Conservation (phyloP, 164 flowering plant genomes). For the Liquidambar formosana region DNA sequence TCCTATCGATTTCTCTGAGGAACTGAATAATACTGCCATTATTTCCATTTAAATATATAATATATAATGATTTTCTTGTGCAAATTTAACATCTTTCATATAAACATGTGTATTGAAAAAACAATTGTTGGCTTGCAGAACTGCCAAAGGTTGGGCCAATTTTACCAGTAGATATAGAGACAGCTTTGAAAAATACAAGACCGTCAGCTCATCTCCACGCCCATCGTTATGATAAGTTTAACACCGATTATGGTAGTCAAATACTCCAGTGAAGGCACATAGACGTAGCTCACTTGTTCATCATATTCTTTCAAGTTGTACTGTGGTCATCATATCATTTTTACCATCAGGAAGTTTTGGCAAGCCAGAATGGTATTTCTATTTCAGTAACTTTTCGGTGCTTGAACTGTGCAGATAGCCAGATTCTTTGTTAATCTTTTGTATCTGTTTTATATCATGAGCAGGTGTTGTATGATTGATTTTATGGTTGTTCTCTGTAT, state of each 20-base stretch:
- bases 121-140: conserved; percentile 42
- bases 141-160: conserved; percentile 85
- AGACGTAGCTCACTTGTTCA: neutral
- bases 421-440: too few species aligned
- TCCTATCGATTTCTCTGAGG: neutral
- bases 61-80: neutral
- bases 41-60: neutral
- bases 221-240: conserved; percentile 87
- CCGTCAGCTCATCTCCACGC: conserved; percentile 97
- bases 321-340: neutral
- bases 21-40: neutral
- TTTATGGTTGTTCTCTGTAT: too few species aligned
- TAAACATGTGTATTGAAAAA: conserved; percentile 3
- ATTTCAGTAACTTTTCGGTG: too few species aligned
- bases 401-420: too few species aligned
- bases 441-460: too few species aligned
- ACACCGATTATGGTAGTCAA: conserved; percentile 92
- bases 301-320: neutral
- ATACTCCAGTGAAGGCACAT: conserved; percentile 53
- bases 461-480: too few species aligned
- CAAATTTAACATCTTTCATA: neutral
- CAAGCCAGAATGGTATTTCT: neutral
- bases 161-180: conserved; percentile 59
- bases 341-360: neutral
- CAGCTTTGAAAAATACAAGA: conserved; percentile 84